Evolutionary conservation across 257 asterid species (phyloP).

Genomic region (Primulina tabacum): DNA sequence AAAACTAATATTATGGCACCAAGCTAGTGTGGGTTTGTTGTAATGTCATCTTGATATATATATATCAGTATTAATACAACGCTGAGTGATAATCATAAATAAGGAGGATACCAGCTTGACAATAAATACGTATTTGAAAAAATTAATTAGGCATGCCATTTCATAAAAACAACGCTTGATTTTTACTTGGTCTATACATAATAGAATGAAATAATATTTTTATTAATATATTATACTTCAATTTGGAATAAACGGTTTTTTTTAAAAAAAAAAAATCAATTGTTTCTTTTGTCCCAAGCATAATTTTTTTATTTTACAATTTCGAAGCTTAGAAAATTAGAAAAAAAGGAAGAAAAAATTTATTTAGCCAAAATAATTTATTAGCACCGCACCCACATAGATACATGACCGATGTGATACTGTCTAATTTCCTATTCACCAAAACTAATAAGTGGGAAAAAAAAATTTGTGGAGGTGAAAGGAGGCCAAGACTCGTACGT

Average conservation of each 20-base stretch:
- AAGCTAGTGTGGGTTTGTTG: neutral
- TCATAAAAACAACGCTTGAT: too few species aligned
- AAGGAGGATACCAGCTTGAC: neutral
- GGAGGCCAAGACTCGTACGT: slow-evolving; percentile 25
- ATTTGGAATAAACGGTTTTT: neutral
- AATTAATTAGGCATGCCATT: neutral
- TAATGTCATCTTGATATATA: neutral
- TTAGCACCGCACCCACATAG: too few species aligned
- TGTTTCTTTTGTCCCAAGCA: neutral
- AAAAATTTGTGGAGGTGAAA: neutral
- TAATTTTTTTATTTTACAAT: too few species aligned
- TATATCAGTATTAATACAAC: neutral
- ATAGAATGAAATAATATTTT: too few species aligned
- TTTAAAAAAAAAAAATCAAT: slow-evolving; percentile 20
- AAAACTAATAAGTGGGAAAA: neutral
- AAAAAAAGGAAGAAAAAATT: too few species aligned
- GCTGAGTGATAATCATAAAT: neutral
- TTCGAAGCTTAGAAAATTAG: too few species aligned
- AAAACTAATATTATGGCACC: neutral
- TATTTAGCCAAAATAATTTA: too few species aligned
- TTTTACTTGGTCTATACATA: neutral
- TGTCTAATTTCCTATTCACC: neutral
- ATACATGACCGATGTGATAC: neutral
- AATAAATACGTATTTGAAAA: neutral
- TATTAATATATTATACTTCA: neutral